Base-by-base conservation (phyloP, 352 stramenopile genomes). In the Pythium biforme region DNA sequence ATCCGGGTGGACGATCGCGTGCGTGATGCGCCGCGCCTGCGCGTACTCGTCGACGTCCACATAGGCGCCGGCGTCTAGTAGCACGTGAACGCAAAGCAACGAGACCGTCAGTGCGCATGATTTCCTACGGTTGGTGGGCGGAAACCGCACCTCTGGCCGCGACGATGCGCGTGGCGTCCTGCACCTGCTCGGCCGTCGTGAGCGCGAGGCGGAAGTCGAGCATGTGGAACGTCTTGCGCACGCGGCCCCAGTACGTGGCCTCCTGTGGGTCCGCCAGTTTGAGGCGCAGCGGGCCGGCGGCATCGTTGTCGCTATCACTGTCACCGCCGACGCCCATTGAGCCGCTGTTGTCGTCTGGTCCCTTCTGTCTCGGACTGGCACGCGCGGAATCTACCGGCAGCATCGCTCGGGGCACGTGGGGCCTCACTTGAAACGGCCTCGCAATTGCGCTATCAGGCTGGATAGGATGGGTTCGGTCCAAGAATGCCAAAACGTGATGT, bases 211-310 rank as follows among this genome's bases (percentile, higher is more conserved):
- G 85, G 53, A 92, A 81, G 76, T 94, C 85, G 51, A 94, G 73
- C 81, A 88, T 88, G 68, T 77, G 72, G 68, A 91, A 91, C 45
- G 77, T 92, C 78, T 92, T 94, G 68, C 72, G 73, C 61, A 94
- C 82, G 22, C 85, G 81, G 15, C 82, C 82, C 22, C 70, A 72
- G 71, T 94, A 94, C 68, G 82, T 92, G 34, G 81, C 79, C 37
- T 94, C 85, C 40, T 85, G 79, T 31, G 80, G 81, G 55, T 94
- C 85, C 17, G 75, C 78, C 19, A 90, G 72, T 72, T 94, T 90
- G 31, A 81, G 76, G 62, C 72, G 76, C 41, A 52, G 26, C 40
- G 47, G 65, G 64, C 72, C 73, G 55, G 64, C 34, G 55, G 64
- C 34, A 27, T 39, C 47, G 19, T 43, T 55, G 62, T 43, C 29